Percentiles rank a stretch among this genome's conserved stretches.
phyloP scores from a whole-genome alignment of 192 early-diverging fungal species.

The Coemansia sp. region DNA sequence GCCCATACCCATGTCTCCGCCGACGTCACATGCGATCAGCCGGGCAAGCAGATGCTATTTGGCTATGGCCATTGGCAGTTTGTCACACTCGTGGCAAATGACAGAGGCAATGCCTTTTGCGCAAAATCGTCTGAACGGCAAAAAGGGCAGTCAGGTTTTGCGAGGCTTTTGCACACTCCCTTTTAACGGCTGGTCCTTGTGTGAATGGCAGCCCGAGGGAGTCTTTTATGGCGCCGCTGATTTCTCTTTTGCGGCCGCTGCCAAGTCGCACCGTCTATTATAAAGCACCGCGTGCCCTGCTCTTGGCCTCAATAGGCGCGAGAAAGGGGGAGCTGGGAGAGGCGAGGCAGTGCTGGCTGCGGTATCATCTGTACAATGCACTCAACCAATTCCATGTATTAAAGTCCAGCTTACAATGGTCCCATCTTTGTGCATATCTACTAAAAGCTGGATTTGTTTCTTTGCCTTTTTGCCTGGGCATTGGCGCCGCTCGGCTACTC shows the following conservation, averaged over 20 bases:
- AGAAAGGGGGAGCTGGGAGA: conserved; percentile 1
- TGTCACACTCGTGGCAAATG: not conserved
- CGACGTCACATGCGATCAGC: conserved; percentile 1
- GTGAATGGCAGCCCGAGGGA: not conserved
- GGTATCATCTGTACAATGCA: conserved; percentile 12
- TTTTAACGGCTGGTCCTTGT: not conserved
- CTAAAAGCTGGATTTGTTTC: conserved; percentile 7
- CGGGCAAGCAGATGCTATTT: not conserved
- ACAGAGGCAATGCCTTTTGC: not conserved
- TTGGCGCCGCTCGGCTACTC: not conserved
- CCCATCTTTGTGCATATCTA: conserved; percentile 16
- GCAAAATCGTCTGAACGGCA: not conserved
- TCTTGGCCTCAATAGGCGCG: conserved; percentile 4
- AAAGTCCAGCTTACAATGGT: conserved; percentile 11
- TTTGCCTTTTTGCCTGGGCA: conserved; percentile 1
- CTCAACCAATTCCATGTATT: conserved; percentile 1
- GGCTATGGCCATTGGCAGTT: not conserved
- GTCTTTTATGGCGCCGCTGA: conserved; percentile 1
- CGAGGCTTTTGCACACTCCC: not conserved
- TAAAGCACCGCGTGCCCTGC: too few relatives aligned
- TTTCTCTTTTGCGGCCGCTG: conserved; percentile 6
- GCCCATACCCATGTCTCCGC: not conserved
- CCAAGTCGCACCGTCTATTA: conserved; percentile 1
- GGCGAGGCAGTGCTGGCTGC: not conserved
- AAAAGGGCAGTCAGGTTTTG: not conserved